Evolutionary conservation across 345 rosid genomes (phyloP).

Genomic region (Stellera chamaejasme): DNA sequence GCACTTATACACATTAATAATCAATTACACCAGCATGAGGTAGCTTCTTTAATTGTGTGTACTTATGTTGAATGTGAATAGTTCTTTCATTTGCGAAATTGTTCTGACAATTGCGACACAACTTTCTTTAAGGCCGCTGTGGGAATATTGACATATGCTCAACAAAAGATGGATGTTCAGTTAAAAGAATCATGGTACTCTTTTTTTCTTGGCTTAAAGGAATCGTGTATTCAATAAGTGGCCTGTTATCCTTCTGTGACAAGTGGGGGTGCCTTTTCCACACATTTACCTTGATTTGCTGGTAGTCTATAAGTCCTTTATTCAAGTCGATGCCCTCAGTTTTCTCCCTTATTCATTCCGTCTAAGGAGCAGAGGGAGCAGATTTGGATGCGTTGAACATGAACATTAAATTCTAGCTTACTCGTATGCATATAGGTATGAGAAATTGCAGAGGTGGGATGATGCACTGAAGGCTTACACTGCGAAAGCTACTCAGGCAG

Average conservation of each 20-base stretch:
- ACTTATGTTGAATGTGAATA: conserved; percentile 3
- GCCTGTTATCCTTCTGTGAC: too few species aligned
- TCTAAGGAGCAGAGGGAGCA: too few species aligned
- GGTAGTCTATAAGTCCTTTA: too few species aligned
- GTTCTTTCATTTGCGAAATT: conserved; percentile 5
- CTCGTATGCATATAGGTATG: conserved; percentile 48
- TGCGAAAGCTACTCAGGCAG: conserved; percentile 65
- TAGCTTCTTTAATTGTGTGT: conserved; percentile 15
- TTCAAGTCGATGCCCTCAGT: too few species aligned
- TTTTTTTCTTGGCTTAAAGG: background rate
- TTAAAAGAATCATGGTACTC: conserved; percentile 92
- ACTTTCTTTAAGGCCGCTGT: conserved; percentile 70
- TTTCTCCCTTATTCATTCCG: too few species aligned
- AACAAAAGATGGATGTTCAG: conserved; percentile 82
- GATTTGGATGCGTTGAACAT: too few species aligned
- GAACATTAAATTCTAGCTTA: too few species aligned
- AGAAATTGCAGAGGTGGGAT: conserved; percentile 98
- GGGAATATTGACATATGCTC: conserved; percentile 96
- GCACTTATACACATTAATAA: conserved; percentile 97
- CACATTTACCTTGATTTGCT: too few species aligned
- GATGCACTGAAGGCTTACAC: conserved; percentile 98
- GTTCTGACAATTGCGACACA: conserved; percentile 11
- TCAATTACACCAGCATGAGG: conserved; percentile 98
- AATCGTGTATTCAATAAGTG: too few species aligned
- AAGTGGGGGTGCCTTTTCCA: too few species aligned